Evolutionary conservation across 371 early-diverging fungal genomes (phyloP).

Genomic region (Mortierella sp.): DNA sequence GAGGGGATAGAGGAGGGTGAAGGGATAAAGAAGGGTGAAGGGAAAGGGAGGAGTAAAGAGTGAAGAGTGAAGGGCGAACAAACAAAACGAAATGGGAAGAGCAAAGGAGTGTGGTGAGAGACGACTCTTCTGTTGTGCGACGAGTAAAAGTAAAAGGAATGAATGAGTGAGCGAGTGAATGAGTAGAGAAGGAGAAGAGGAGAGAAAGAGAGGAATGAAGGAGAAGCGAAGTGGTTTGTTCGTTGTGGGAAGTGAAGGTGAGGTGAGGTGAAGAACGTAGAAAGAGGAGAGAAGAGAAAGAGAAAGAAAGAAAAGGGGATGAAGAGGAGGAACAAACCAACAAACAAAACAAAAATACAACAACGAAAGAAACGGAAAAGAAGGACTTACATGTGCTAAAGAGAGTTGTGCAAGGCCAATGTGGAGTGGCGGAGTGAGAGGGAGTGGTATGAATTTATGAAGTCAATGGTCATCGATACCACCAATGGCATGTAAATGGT

Average conservation of each 20-base stretch:
- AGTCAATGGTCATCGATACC: too few relatives aligned
- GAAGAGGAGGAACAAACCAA: background rate
- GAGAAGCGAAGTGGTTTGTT: background rate
- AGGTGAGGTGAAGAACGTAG: background rate
- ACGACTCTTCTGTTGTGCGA: background rate
- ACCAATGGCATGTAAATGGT: too few relatives aligned
- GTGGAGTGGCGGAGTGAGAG: background rate
- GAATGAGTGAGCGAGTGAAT: background rate
- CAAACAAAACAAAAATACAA: background rate
- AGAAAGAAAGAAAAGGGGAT: background rate
- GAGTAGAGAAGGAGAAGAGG: background rate
- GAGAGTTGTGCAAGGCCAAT: background rate
- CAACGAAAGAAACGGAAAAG: background rate
- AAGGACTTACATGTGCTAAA: background rate
- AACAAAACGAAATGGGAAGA: background rate
- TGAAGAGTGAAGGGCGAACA: background rate
- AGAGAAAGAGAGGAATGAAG: background rate
- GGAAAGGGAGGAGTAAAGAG: background rate
- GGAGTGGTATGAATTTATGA: too few relatives aligned
- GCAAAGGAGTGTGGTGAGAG: conserved; percentile 5
- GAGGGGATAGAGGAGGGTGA: background rate
- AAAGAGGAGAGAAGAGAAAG: background rate
- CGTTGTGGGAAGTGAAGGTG: background rate
- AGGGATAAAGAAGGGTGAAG: background rate
- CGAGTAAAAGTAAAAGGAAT: background rate